phyloP scores from a whole-genome alignment of 305 asterid genomes.

The Solanum hybrid region DNA sequence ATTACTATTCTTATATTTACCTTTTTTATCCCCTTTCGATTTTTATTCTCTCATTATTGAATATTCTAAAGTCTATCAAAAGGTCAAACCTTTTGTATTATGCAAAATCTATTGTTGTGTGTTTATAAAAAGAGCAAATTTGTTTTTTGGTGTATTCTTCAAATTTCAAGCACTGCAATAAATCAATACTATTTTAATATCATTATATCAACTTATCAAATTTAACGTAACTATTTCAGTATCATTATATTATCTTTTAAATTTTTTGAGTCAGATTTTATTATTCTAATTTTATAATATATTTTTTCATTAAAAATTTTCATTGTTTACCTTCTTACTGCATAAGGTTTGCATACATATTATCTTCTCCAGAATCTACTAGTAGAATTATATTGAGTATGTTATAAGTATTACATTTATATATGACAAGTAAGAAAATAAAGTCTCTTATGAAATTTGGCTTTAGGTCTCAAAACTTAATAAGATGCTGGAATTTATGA shows the following conservation, averaged over 20 bases:
- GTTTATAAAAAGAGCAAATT: too few relatives aligned
- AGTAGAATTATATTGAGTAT: too few relatives aligned
- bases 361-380: too few relatives aligned
- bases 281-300: too few relatives aligned
- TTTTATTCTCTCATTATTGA: not conserved
- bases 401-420: not conserved
- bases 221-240: not conserved
- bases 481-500: not conserved
- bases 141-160: not conserved
- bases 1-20: not conserved
- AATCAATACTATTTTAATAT: too few relatives aligned
- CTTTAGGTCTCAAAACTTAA: not conserved
- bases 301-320: too few relatives aligned
- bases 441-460: too few relatives aligned
- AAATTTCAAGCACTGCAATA: not conserved
- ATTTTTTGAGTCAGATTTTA: too few relatives aligned
- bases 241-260: not conserved
- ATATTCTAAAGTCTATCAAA: too few relatives aligned
- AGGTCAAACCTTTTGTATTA: too few relatives aligned
- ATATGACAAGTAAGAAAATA: not conserved
- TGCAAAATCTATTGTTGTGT: not conserved
- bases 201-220: not conserved
- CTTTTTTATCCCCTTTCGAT: not conserved
- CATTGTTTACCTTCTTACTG: too few relatives aligned
- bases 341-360: not conserved